These are phyloP conservation scores for Durusdinium trenchii DNA, from an alignment of 73 alveolate species.

Conservation along the genomic window DNA sequence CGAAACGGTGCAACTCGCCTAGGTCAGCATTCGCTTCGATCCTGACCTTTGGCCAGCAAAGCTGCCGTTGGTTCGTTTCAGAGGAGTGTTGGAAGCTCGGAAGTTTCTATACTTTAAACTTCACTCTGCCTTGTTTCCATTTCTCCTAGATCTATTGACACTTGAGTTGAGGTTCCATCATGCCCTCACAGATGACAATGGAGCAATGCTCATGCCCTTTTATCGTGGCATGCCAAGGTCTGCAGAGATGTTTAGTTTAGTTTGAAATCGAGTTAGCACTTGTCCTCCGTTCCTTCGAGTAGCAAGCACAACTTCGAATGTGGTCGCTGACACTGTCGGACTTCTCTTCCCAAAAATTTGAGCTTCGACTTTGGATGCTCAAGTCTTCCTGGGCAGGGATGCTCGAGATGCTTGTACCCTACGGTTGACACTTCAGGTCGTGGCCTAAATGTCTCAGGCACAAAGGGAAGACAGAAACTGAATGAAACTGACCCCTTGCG, in stretches of 20 bases:
- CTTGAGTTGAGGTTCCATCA: slow-evolving; percentile 58
- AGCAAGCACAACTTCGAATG: too few species aligned
- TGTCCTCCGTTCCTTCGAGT: background rate
- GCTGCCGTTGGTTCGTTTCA: slow-evolving; percentile 79
- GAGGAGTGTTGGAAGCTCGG: slow-evolving; percentile 71
- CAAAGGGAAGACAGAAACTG: too few species aligned
- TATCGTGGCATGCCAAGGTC: slow-evolving; percentile 86
- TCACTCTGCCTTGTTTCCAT: background rate
- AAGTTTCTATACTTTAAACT: background rate
- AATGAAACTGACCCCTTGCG: too few species aligned
- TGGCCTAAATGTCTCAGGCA: too few species aligned
- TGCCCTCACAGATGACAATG: slow-evolving; percentile 71
- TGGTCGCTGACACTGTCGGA: too few species aligned
- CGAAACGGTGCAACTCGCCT: background rate
- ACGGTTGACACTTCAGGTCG: slow-evolving; percentile 74
- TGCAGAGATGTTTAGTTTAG: background rate
- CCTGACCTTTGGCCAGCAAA: slow-evolving; percentile 82
- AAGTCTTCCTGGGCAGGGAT: slow-evolving; percentile 10
- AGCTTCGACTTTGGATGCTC: background rate
- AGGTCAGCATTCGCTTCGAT: slow-evolving; percentile 88
- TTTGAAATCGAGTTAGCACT: background rate
- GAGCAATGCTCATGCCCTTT: slow-evolving; percentile 88
- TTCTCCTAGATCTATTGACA: background rate
- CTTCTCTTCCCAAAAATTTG: too few species aligned
- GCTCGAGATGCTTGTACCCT: slow-evolving; percentile 65